Evolutionary conservation across 2,329 filamentous ascomycete genomes (phyloP).

Genomic region (Colletotrichum endophyticum): DNA sequence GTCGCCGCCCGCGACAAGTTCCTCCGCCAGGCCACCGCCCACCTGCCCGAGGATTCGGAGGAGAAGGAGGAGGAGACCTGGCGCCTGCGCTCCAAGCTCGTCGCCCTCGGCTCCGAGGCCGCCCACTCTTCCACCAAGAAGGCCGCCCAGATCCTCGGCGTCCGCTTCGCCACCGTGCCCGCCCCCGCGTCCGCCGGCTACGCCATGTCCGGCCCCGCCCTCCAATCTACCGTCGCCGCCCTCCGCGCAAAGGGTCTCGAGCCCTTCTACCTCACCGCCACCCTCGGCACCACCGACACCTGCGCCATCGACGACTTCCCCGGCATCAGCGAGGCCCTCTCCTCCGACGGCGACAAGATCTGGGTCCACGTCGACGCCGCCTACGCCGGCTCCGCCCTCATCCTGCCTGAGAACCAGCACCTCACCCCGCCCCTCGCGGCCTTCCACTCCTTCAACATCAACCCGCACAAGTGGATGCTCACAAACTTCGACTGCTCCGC

Average conservation of each 20-base stretch:
- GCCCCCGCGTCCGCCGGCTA: constrained; percentile 68
- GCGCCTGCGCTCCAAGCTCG: constrained; percentile 59
- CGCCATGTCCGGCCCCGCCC: constrained; percentile 68
- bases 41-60: constrained; percentile 55
- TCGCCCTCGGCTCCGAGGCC: constrained; percentile 80
- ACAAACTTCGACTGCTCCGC: constrained; percentile 90
- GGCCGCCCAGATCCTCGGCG: constrained; percentile 83
- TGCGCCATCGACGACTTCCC: constrained; percentile 86
- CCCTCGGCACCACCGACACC: constrained; percentile 85
- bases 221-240: constrained; percentile 67
- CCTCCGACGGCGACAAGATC: constrained; percentile 50
- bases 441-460: constrained; percentile 92
- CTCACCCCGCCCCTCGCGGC: constrained; percentile 64
- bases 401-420: constrained; percentile 81
- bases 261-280: constrained; percentile 86
- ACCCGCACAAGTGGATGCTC: constrained; percentile 97
- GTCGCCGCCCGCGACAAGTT: constrained; percentile 86
- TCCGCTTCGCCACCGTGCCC: constrained; percentile 76
- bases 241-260: constrained; percentile 73
- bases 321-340: constrained; percentile 62
- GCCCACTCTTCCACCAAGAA: constrained; percentile 88
- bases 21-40: constrained; percentile 63
- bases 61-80: constrained; percentile 75
- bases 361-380: constrained; percentile 97
- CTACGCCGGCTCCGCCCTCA: constrained; percentile 85